A percentile compares a stretch with the other conserved stretches of the same genome.
phyloP scores from a whole-genome alignment of 768 basidiomycete species.

The Leccinum subgranulosum region DNA sequence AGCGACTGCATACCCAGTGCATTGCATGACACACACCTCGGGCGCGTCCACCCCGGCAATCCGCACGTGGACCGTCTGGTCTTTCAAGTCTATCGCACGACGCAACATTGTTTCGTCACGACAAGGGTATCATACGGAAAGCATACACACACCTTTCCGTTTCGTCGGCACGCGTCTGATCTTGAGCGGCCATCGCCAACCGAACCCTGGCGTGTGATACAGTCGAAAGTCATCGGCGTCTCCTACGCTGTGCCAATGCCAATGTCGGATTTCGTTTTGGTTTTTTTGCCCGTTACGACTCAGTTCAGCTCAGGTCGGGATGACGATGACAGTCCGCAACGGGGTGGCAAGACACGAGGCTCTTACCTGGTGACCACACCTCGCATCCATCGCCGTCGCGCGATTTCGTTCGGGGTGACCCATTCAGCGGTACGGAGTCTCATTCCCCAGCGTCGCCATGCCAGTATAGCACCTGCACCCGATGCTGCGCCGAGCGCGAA shows the following conservation, averaged over 20 bases:
- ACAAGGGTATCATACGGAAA: background rate
- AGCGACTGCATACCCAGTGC: background rate
- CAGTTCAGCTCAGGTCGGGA: background rate
- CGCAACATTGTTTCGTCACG: background rate
- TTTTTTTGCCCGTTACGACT: background rate
- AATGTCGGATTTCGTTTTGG: background rate
- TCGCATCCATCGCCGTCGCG: constrained; percentile 62
- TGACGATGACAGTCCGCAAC: background rate
- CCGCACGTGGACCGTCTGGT: constrained; percentile 82
- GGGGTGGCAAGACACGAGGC: background rate
- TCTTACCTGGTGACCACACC: constrained; percentile 78
- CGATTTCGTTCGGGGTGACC: constrained; percentile 62
- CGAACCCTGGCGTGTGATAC: constrained; percentile 79
- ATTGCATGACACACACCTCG: constrained; percentile 49
- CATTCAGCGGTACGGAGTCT: constrained; percentile 66
- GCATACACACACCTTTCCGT: constrained; percentile 47
- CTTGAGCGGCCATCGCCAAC: constrained; percentile 73
- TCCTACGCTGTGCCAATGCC: constrained; percentile 54
- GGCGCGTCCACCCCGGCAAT: constrained; percentile 93
- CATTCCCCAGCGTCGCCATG: constrained; percentile 51
- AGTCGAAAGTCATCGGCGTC: constrained; percentile 85
- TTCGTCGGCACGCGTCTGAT: constrained; percentile 59
- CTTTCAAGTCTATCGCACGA: constrained; percentile 56
- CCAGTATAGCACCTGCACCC: constrained; percentile 10
- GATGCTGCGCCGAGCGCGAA: constrained; percentile 18